Percentiles rank a stretch among this genome's conserved stretches.
Evolutionary conservation across 306 rosid species (phyloP).

Genomic region (Rubus parviflorus): DNA sequence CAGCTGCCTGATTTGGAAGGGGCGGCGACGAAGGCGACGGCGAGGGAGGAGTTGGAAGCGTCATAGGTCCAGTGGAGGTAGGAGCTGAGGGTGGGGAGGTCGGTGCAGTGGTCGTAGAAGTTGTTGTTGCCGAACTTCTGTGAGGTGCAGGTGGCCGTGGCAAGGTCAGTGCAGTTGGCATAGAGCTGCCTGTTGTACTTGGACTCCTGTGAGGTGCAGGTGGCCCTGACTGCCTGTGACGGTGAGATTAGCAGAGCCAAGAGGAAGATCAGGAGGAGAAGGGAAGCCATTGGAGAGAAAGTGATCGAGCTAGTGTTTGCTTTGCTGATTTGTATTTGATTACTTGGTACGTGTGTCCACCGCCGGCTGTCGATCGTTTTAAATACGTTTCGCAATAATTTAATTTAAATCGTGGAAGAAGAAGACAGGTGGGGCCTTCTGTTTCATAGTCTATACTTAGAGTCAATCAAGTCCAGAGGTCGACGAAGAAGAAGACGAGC

Average conservation of each 20-base stretch:
- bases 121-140: slow-evolving; percentile 39
- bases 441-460: too few relatives aligned
- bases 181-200: slow-evolving; percentile 29
- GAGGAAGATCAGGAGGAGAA: slow-evolving; percentile 1
- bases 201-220: slow-evolving; percentile 41
- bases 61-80: slow-evolving; percentile 59
- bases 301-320: background rate
- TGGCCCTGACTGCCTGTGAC: background rate
- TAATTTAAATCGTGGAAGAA: too few relatives aligned
- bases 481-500: too few relatives aligned
- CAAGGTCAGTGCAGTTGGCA: slow-evolving; percentile 46
- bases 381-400: too few relatives aligned
- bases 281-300: slow-evolving; percentile 16
- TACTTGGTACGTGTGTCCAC: too few relatives aligned
- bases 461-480: too few relatives aligned
- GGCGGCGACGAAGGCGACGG: slow-evolving; percentile 55
- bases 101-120: slow-evolving; percentile 47
- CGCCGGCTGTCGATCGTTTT: too few relatives aligned
- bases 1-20: slow-evolving; percentile 35
- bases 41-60: slow-evolving; percentile 52
- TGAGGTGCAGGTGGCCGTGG: slow-evolving; percentile 35
- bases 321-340: too few relatives aligned
- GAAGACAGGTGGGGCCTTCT: too few relatives aligned
- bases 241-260: slow-evolving; percentile 30
- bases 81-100: slow-evolving; percentile 49